Percentiles rank a stretch among this genome's conserved stretches.
These are phyloP conservation scores for Fusarium miscanthi DNA, from an alignment of 2,329 filamentous ascomycete species.

Conservation along the genomic window DNA sequence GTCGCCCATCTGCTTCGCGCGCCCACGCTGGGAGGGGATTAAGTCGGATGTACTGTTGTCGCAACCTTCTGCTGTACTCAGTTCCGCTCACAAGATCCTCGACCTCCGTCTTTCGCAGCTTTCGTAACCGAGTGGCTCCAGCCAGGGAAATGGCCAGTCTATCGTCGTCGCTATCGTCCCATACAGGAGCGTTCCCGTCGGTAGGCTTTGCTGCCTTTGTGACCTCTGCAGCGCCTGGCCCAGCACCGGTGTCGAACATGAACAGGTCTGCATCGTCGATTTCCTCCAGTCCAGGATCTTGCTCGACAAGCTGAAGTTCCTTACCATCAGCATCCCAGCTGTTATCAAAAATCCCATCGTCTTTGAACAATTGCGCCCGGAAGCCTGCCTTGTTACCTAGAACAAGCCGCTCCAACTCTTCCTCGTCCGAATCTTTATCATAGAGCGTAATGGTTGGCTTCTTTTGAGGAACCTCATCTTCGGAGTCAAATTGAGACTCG, in stretches of 20 bases:
- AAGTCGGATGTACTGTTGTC: constrained; percentile 76
- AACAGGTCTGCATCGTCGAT: constrained; percentile 84
- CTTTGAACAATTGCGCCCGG: constrained; percentile 74
- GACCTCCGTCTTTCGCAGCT: constrained; percentile 80
- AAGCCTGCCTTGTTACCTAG: constrained; percentile 91
- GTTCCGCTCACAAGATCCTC: constrained; percentile 89
- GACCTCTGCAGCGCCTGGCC: constrained; percentile 49
- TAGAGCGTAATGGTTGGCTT: constrained; percentile 48
- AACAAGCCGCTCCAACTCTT: constrained; percentile 87
- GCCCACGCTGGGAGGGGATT: constrained; percentile 73
- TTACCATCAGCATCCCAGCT: constrained; percentile 51
- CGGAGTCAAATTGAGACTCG: constrained; percentile 46
- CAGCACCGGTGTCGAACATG: constrained; percentile 77
- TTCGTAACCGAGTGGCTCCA: constrained; percentile 78
- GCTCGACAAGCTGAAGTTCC: constrained; percentile 52
- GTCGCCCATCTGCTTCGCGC: constrained; percentile 60
- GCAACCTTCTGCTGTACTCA: constrained; percentile 84
- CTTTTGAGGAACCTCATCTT: constrained; percentile 44
- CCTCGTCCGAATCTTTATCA: constrained; percentile 84
- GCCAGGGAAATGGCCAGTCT: constrained; percentile 85
- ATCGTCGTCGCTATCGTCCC: constrained; percentile 98
- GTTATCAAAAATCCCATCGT: constrained; percentile 54
- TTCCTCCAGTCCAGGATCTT: constrained; percentile 67
- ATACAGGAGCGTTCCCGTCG: constrained; percentile 68
- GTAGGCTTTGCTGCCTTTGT: constrained; percentile 43